Conservation (phyloP, 495 filamentous ascomycete genomes). For the Trichoderma virens region DNA sequence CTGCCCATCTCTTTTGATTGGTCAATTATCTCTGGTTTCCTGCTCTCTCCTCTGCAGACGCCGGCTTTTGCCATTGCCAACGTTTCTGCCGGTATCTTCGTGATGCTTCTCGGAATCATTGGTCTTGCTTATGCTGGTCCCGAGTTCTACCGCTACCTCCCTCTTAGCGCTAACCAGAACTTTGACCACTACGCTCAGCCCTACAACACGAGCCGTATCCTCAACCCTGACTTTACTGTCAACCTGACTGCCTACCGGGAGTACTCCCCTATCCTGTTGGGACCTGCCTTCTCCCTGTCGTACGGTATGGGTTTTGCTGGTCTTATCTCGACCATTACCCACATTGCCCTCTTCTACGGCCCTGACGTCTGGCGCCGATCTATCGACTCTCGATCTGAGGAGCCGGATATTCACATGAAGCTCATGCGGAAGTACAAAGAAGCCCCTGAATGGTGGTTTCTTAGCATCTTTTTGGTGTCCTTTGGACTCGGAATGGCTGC, state of each 20-base stretch:
- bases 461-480: conserved; percentile 37
- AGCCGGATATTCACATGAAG: conserved; percentile 55
- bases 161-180: conserved; percentile 26
- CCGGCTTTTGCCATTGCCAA: conserved; percentile 45
- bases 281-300: conserved; percentile 49
- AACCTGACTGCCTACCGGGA: conserved; percentile 43
- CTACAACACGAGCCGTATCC: conserved; percentile 48
- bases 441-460: conserved; percentile 60
- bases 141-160: conserved; percentile 39
- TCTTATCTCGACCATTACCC: conserved; percentile 47
- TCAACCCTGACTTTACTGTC: conserved; percentile 46
- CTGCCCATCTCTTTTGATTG: conserved; percentile 26
- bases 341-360: conserved; percentile 49
- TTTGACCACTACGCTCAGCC: conserved; percentile 49
- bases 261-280: conserved; percentile 56
- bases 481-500: conserved; percentile 46
- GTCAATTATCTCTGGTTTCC: conserved; percentile 34
- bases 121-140: conserved; percentile 44
- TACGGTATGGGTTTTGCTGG: conserved; percentile 56
- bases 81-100: conserved; percentile 33
- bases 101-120: conserved; percentile 27
- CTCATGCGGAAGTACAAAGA: conserved; percentile 53
- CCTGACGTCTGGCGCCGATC: conserved; percentile 46
- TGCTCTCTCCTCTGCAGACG: conserved; percentile 44
- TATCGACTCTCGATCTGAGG: conserved; percentile 40